Percentiles rank a stretch among this genome's conserved stretches.
These are phyloP conservation scores for Daldinia decipiens DNA, from an alignment of 495 filamentous ascomycete species.

Conservation along the genomic window DNA sequence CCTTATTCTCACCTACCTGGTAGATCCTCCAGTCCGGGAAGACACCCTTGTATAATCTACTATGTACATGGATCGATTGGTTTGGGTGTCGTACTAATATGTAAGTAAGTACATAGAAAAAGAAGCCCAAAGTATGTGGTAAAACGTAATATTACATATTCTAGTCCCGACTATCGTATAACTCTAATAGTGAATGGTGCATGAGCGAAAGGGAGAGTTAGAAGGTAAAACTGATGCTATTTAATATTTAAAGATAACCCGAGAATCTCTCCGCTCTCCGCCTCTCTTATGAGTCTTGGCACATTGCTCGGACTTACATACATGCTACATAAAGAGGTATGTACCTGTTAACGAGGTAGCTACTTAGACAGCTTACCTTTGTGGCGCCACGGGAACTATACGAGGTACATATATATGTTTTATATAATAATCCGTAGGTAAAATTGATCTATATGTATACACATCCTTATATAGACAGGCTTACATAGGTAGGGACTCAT, in stretches of 20 bases:
- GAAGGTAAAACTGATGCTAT: conserved; percentile 18
- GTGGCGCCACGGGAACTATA: neutral
- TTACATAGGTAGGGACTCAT: neutral
- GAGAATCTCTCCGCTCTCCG: conserved; percentile 5
- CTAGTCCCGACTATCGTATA: conserved; percentile 9
- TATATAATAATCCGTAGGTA: no score
- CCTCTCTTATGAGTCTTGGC: conserved; percentile 6
- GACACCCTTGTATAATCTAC: neutral
- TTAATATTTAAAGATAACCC: conserved; percentile 4
- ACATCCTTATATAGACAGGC: neutral
- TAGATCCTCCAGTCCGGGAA: conserved; percentile 15
- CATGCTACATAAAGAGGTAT: neutral
- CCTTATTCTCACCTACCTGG: conserved; percentile 12
- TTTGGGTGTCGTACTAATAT: conserved; percentile 13
- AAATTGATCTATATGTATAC: neutral
- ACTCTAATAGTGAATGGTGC: conserved; percentile 23
- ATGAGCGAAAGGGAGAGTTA: conserved; percentile 6
- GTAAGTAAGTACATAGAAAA: neutral
- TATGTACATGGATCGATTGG: conserved; percentile 33
- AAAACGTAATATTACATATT: conserved; percentile 5
- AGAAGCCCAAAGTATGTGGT: conserved; percentile 7
- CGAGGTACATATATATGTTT: no score
- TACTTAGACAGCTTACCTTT: neutral
- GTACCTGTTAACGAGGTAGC: neutral
- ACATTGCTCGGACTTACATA: neutral